Evolutionary conservation across 192 early-diverging fungal species (phyloP).

Genomic region (Coemansia sp.): DNA sequence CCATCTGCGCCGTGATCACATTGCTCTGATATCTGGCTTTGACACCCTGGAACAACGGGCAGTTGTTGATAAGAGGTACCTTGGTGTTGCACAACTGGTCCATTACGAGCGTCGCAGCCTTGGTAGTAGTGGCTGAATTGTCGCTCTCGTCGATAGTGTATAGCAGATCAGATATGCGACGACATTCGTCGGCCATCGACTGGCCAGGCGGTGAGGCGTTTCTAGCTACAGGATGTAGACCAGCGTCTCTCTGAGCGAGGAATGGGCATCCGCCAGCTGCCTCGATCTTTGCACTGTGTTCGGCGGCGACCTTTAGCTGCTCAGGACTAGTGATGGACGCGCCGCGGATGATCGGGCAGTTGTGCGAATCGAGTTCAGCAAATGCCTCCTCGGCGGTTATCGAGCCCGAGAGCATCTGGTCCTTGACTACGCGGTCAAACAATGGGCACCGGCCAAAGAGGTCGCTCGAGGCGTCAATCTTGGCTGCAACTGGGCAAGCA

Average conservation of each 20-base stretch:
- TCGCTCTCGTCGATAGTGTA: conserved; percentile 30
- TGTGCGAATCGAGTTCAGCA: conserved; percentile 47
- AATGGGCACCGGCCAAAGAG: conserved; percentile 46
- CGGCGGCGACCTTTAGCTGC: conserved; percentile 36
- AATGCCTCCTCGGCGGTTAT: conserved; percentile 48
- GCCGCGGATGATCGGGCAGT: conserved; percentile 53
- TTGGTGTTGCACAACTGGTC: conserved; percentile 33
- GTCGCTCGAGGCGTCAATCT: background rate
- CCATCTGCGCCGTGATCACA: conserved; percentile 30
- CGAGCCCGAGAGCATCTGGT: conserved; percentile 35
- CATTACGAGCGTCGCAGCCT: conserved; percentile 25
- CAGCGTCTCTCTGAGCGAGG: conserved; percentile 23
- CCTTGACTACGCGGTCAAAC: conserved; percentile 42
- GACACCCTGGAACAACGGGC: conserved; percentile 47
- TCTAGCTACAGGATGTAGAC: conserved; percentile 7
- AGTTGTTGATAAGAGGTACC: conserved; percentile 50
- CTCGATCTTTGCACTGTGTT: conserved; percentile 12
- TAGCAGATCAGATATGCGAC: conserved; percentile 44
- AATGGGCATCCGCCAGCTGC: conserved; percentile 24
- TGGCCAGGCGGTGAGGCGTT: conserved; percentile 22
- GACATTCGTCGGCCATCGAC: conserved; percentile 54
- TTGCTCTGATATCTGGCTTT: conserved; percentile 36
- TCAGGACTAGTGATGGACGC: conserved; percentile 43
- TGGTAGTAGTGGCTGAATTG: background rate
- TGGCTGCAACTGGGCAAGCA: background rate